Base-by-base conservation (phyloP, 352 stramenopile genomes). In the Phytopythium ostracodes region DNA sequence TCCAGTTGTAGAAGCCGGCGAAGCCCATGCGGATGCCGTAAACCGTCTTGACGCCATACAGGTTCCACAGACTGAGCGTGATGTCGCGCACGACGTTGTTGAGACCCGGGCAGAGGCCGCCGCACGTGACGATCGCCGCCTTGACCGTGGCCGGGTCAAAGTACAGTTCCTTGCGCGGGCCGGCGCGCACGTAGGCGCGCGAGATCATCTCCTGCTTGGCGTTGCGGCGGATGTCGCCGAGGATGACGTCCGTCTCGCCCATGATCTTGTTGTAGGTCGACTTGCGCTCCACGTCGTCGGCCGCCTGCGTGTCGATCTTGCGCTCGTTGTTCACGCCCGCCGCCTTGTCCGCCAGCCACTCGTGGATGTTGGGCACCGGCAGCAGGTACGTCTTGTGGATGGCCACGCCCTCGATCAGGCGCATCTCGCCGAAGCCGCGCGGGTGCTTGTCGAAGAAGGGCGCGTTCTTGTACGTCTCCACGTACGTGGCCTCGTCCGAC, bases 11-110 rank as follows among this genome's bases (percentile, higher is more conserved):
- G 55, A 93, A 93, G 31, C 84, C 84, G 4, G 68, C 76, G 62
- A 91, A 93, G 53, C 84, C 84, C 84, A 93, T 93, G 52, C 75
- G 72, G 67, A 94, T 94, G 44, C 84, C 84, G 64, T 88, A 94
- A 63, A 94, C 84, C 3, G 89, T 78, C n/a, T 75, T 80, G 60
- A 92, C 84, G 49, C 83, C 87, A 72, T 96, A 96, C 29, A 94
- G 68, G 58, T 89, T 88, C 76, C 81, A 93, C 18, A 99, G 72
- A 12, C 90, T 92, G 14, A 98, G 85, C 14, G 95, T 98, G 62
- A 99, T 92, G 71, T 99, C 96, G 59, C 96, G 88, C 63, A 99
- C 94, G 29, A 99, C 94, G 73, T 99, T 99, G 79, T 99, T 99
- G n/a, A 99, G 79, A 8, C 97, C 97, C 20, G 97, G 97, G 65